These are phyloP conservation scores for Cyphellophora attinorum DNA, from an alignment of 2,329 filamentous ascomycete species.

Conservation along the genomic window DNA sequence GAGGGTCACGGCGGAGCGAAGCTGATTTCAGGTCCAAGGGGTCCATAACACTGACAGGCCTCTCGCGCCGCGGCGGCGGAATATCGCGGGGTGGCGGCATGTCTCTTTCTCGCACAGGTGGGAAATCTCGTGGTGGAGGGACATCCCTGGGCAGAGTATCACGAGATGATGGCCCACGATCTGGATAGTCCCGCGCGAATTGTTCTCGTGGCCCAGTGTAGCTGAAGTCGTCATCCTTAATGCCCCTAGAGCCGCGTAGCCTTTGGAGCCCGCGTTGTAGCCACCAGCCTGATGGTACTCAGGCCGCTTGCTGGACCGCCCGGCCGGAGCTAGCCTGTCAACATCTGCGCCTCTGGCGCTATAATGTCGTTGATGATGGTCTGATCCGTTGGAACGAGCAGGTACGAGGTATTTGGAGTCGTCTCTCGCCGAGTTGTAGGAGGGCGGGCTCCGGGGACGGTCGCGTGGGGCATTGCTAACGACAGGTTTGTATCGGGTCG, in stretches of 20 bases:
- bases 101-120: too few relatives aligned
- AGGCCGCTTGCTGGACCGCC: slow-evolving; percentile 4
- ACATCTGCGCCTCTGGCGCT: slow-evolving; percentile 16
- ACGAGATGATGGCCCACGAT: slow-evolving; percentile 18
- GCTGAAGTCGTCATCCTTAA: slow-evolving; percentile 26
- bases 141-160: too few relatives aligned
- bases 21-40: slow-evolving; percentile 13
- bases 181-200: slow-evolving; percentile 32
- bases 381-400: slow-evolving; percentile 6
- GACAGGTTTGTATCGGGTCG: slow-evolving; percentile 17
- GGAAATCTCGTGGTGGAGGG: too few relatives aligned
- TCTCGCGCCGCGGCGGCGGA: slow-evolving; percentile 18
- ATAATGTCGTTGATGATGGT: slow-evolving; percentile 17
- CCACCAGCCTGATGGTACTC: slow-evolving; percentile 16
- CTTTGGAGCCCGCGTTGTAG: slow-evolving; percentile 10
- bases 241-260: slow-evolving; percentile 4
- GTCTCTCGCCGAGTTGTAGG: slow-evolving; percentile 8
- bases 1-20: slow-evolving; percentile 13
- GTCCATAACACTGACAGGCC: slow-evolving; percentile 16
- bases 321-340: slow-evolving; percentile 8
- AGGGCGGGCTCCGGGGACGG: slow-evolving; percentile 10
- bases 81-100: slow-evolving; percentile 23
- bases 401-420: slow-evolving; percentile 13
- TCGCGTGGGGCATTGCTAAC: slow-evolving; percentile 12
- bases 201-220: slow-evolving; percentile 39